A percentile compares a stretch with the other conserved stretches of the same genome.
Evolutionary conservation across 768 basidiomycete species (phyloP).

Genomic region (Calocera cornea): DNA sequence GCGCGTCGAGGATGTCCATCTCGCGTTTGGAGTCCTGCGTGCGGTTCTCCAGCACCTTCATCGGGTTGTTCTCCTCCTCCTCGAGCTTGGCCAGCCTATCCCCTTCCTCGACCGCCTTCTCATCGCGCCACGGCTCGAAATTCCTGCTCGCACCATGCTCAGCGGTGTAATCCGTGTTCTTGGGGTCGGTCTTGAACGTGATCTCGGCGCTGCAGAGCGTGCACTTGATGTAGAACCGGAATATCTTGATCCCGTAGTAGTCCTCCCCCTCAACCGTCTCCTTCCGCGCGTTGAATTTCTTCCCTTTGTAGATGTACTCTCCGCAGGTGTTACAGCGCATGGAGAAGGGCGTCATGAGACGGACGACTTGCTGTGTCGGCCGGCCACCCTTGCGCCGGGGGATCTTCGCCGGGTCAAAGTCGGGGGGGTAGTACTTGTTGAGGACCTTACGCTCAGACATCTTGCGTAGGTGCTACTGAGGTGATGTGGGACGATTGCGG

Average conservation of each 20-base stretch:
- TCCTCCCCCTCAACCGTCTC: conserved; percentile 96
- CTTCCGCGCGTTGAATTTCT: conserved; percentile 98
- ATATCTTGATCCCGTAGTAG: conserved; percentile 96
- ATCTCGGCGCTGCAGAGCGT: conserved; percentile 95
- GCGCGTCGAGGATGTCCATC: conserved; percentile 94
- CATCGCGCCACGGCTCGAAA: conserved; percentile 94
- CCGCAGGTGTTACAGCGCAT: conserved; percentile 97
- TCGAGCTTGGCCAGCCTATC: conserved; percentile 76
- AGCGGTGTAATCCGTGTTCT: conserved; percentile 85
- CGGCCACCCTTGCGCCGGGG: conserved; percentile 78
- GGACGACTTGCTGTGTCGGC: conserved; percentile 93
- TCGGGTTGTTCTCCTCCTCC: conserved; percentile 90
- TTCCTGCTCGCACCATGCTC: conserved; percentile 97
- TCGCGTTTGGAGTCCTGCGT: conserved; percentile 87
- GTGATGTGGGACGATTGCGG: neutral
- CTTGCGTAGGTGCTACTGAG: conserved; percentile 2
- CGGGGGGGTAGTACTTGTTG: conserved; percentile 94
- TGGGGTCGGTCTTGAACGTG: conserved; percentile 98
- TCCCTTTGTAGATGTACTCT: conserved; percentile 98
- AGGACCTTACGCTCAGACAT: conserved; percentile 47
- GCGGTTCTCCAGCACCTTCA: conserved; percentile 90
- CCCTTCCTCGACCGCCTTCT: conserved; percentile 60
- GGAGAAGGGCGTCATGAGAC: conserved; percentile 98
- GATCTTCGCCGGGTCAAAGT: conserved; percentile 95
- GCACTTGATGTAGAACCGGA: conserved; percentile 87